Evolutionary conservation across 2,329 filamentous ascomycete genomes (phyloP).

Genomic region (Exophiala sp.): DNA sequence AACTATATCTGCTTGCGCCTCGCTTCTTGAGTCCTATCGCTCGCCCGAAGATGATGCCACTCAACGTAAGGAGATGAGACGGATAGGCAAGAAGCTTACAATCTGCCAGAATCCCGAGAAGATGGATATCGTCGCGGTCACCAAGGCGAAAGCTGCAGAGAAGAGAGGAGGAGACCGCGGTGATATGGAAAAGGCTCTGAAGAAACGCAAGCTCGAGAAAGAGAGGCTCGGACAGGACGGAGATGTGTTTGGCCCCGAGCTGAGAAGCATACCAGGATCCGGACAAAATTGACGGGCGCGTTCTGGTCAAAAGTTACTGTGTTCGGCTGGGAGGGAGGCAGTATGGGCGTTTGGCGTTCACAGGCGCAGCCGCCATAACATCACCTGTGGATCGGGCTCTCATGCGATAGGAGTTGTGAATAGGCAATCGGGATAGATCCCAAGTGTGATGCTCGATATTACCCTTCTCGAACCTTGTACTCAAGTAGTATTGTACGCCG

Average conservation of each 20-base stretch:
- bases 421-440: no score
- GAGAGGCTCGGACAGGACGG: conserved; percentile 30
- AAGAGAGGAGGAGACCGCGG: conserved; percentile 36
- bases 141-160: conserved; percentile 32
- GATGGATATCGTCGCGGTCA: conserved; percentile 36
- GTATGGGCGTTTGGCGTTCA: neutral
- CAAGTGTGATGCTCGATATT: no score
- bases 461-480: no score
- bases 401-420: no score
- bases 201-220: conserved; percentile 32
- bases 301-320: neutral
- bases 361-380: no score
- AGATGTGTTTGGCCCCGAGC: conserved; percentile 32
- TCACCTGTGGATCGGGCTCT: no score
- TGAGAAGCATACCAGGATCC: conserved; percentile 18
- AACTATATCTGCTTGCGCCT: conserved; percentile 37
- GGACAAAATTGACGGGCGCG: neutral
- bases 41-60: conserved; percentile 35
- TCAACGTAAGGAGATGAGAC: conserved; percentile 40
- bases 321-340: neutral
- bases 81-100: conserved; percentile 46
- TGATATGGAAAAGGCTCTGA: conserved; percentile 31
- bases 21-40: conserved; percentile 38
- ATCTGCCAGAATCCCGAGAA: conserved; percentile 47
- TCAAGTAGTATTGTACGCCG: no score